phyloP scores from a whole-genome alignment of 305 asterid genomes.

The Fraxinus nigra region DNA sequence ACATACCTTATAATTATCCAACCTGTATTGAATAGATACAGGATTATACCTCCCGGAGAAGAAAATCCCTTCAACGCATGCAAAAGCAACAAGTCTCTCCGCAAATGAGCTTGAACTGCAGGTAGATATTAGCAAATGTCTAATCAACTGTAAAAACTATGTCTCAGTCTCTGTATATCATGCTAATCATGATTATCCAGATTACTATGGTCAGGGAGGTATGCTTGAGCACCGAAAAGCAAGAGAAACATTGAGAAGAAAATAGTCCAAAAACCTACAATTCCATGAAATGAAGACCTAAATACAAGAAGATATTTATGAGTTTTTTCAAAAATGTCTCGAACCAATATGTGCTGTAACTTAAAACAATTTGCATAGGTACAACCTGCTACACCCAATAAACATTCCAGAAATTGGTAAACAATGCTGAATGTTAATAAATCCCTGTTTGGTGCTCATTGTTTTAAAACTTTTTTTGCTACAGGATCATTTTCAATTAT shows the following conservation, averaged over 20 bases:
- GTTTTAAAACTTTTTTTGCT: too few relatives aligned
- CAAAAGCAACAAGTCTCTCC: constrained; percentile 76
- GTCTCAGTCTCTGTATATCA: neutral
- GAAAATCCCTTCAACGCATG: constrained; percentile 83
- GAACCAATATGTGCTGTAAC: neutral
- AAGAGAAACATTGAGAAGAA: neutral
- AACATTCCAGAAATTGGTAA: neutral
- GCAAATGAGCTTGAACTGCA: constrained; percentile 67
- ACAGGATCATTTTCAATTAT: too few relatives aligned
- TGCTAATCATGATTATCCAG: neutral
- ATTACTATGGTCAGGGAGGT: constrained; percentile 1
- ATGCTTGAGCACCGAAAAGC: neutral
- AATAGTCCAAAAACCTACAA: neutral
- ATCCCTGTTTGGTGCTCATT: too few relatives aligned
- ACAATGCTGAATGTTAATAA: neutral
- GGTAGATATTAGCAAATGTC: neutral
- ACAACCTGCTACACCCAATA: neutral
- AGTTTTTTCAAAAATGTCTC: neutral
- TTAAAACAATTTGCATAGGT: neutral
- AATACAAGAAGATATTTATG: neutral
- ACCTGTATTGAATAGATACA: neutral
- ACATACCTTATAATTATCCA: neutral
- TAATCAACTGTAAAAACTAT: neutral
- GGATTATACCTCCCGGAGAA: constrained; percentile 66
- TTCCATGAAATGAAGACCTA: neutral